Evolutionary conservation across 176 grass and related monocot genomes (phyloP).

Genomic region (Avena eriantha): DNA sequence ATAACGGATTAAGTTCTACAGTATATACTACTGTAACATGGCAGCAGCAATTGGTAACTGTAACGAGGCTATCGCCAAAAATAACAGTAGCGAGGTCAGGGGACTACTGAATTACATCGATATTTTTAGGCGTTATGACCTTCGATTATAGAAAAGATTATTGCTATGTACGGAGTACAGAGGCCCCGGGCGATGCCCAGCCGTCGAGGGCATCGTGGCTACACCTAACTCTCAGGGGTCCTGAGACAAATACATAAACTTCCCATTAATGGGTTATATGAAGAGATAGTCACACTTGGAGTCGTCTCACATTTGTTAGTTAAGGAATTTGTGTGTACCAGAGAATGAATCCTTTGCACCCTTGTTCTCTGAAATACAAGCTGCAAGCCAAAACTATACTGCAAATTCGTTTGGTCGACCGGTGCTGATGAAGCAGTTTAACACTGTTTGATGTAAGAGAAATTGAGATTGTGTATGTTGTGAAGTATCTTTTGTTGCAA

Average conservation of each 20-base stretch:
- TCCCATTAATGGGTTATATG: not conserved
- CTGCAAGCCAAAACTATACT: not conserved
- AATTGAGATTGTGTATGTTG: not conserved
- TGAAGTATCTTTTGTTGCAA: too few species aligned
- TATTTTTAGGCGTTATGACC: not conserved
- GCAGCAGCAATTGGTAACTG: not conserved
- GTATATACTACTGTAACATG: too few species aligned
- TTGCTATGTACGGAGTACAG: not conserved
- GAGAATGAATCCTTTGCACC: not conserved
- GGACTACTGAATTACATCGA: constrained; percentile 10
- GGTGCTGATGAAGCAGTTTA: not conserved
- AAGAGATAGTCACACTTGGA: not conserved
- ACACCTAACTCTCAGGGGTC: not conserved
- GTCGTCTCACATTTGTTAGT: not conserved
- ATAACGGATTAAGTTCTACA: too few species aligned
- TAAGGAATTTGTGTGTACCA: not conserved
- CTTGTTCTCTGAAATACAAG: not conserved
- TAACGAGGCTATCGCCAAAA: not conserved
- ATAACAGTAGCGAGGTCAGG: not conserved
- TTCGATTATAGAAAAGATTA: not conserved
- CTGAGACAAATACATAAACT: not conserved
- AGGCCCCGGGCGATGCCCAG: not conserved
- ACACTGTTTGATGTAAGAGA: not conserved
- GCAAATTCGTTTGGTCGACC: not conserved
- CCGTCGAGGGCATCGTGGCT: not conserved